Evolutionary conservation across 2,329 filamentous ascomycete species (phyloP).

Genomic region (Metarhizium rileyi): DNA sequence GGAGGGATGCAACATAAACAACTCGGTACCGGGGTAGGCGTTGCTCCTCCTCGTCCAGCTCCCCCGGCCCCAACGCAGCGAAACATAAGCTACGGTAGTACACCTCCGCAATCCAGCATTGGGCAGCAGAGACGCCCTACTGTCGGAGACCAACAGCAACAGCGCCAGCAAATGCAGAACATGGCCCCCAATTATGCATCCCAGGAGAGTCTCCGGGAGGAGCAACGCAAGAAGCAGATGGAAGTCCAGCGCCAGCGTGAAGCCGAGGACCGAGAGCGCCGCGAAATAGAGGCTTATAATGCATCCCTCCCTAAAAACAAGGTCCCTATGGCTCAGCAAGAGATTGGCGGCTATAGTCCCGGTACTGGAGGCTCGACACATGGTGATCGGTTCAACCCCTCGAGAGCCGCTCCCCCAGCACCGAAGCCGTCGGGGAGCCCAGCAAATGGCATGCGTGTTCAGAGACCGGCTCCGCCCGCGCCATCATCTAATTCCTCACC

Average conservation of each 20-base stretch:
- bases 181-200: slow-evolving; percentile 45
- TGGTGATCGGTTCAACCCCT: slow-evolving; percentile 74
- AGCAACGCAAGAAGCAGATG: slow-evolving; percentile 52
- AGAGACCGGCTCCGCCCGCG: slow-evolving; percentile 73
- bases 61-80: slow-evolving; percentile 35
- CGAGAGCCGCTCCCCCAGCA: slow-evolving; percentile 72
- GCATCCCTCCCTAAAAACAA: slow-evolving; percentile 77
- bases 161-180: slow-evolving; percentile 48
- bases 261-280: slow-evolving; percentile 56
- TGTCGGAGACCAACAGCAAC: slow-evolving; percentile 32
- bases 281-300: slow-evolving; percentile 82
- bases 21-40: slow-evolving; percentile 44
- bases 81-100: slow-evolving; percentile 31
- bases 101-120: slow-evolving; percentile 26
- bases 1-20: slow-evolving; percentile 50
- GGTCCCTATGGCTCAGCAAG: slow-evolving; percentile 76
- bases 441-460: slow-evolving; percentile 51
- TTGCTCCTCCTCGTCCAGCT: slow-evolving; percentile 60
- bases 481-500: slow-evolving; percentile 31
- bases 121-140: slow-evolving; percentile 36
- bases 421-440: slow-evolving; percentile 52
- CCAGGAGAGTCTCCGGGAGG: slow-evolving; percentile 41
- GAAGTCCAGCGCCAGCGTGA: slow-evolving; percentile 49
- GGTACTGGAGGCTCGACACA: slow-evolving; percentile 28
- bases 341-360: slow-evolving; percentile 63